phyloP scores from a whole-genome alignment of 2,329 filamentous ascomycete species.

The Trichoderma asperellum region DNA sequence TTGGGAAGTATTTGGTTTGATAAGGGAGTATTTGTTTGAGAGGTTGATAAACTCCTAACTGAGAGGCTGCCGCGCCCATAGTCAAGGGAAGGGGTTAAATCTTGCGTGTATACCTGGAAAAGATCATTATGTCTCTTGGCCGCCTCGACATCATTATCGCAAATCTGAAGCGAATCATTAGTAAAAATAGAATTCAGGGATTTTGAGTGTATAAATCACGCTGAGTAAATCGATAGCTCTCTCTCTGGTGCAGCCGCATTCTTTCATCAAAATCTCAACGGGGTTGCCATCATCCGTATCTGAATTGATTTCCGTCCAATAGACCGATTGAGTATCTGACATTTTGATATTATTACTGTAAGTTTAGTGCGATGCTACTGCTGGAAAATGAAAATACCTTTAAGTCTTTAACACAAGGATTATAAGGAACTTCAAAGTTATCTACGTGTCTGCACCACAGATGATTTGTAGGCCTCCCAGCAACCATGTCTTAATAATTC shows the following conservation, averaged over 20 bases:
- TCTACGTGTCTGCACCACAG: neutral
- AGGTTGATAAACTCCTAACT: neutral
- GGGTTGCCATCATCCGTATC: neutral
- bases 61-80: too few relatives aligned
- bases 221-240: conserved; percentile 12
- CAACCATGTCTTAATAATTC: neutral
- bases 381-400: neutral
- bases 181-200: neutral
- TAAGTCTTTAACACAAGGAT: neutral
- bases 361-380: neutral
- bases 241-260: conserved; percentile 10
- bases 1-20: neutral
- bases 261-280: neutral
- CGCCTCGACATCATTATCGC: neutral
- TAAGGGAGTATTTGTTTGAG: neutral
- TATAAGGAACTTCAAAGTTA: neutral
- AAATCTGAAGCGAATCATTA: neutral
- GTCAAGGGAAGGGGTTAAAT: neutral
- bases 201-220: neutral
- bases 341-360: neutral
- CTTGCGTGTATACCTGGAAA: conserved; percentile 1
- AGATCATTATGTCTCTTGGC: conserved; percentile 11
- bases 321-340: neutral
- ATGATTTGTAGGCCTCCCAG: neutral
- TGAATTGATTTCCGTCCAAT: neutral